Evolutionary conservation across 441 rosid genomes (phyloP), one percentile per base, ranked within the genome.

Genomic region (Kokia cookei): DNA sequence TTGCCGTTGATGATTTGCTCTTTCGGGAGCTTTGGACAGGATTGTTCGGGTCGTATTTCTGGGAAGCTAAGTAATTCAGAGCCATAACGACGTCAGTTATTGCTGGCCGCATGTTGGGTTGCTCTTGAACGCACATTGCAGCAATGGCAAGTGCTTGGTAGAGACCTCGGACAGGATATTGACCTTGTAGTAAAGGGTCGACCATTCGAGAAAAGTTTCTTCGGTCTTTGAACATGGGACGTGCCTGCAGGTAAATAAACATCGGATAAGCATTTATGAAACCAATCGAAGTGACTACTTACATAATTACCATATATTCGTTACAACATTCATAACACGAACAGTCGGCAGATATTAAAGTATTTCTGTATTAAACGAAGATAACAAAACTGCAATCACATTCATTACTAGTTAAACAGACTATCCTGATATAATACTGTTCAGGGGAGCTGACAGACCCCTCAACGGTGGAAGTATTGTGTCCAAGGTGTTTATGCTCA

Each of bases 111-210:
- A 83, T 78, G 65, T 76, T 80, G 22, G 94, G 89, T 69, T 85
- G 84, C 24, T 88, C 90, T 75, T 86, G 92, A 64, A 90, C 86
- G n/a, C 94, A 90, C 94, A 90, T 90, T 43, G 94, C 90, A 50
- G 94, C 83, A 40, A 90, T 86, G 10, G 91, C 94, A 35, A 88
- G 84, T 0, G 88, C 88, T 85, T 90, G 92, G 77, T 84, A 88
- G 73, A 90, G 61, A 54, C 88, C 87, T 76, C 85, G 84, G n/a
- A 79, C 66, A 4, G 93, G 90, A 73, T 89, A 87, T 10, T 73
- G 84, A 50, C 87, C 87, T 15, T 80, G 76, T 0, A 89, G 75
- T 22, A 67, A 59, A 1, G 91, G 91, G 67, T 89, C 93, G 55
- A 85, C 87, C 91, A 89, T 87, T 68, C 24, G 37, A 65, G 75